phyloP scores from a whole-genome alignment of 345 rosid genomes.

The Syzygium aromaticum region DNA sequence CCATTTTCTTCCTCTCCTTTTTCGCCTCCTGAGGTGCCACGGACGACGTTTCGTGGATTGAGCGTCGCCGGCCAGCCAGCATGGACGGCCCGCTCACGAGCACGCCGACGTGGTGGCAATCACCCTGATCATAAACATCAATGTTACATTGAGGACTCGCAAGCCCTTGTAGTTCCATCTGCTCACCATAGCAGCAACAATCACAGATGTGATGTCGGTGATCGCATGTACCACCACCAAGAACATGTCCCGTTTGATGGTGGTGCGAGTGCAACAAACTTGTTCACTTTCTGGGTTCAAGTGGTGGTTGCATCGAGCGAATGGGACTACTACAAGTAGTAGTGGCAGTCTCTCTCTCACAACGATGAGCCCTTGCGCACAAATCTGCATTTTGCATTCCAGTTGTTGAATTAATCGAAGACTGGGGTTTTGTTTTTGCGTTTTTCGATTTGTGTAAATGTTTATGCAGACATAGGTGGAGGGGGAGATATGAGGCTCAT shows the following conservation, averaged over 20 bases:
- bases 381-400: not conserved
- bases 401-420: not conserved
- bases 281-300: too few species aligned
- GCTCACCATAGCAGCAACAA: slow-evolving; percentile 5
- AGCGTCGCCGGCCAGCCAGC: too few species aligned
- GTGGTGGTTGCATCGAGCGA: not conserved
- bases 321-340: too few species aligned
- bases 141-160: not conserved
- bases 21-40: too few species aligned
- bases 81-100: too few species aligned
- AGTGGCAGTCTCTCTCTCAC: too few species aligned
- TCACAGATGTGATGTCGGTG: not conserved
- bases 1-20: too few species aligned
- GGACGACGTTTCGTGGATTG: too few species aligned
- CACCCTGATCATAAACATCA: not conserved
- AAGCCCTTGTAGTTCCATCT: slow-evolving; percentile 1
- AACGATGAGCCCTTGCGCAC: too few species aligned
- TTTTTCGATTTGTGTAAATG: not conserved
- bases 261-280: too few species aligned
- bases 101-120: not conserved
- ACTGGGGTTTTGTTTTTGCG: not conserved
- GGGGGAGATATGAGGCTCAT: slow-evolving; percentile 94
- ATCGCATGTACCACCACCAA: not conserved
- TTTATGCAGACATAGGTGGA: slow-evolving; percentile 71
- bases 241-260: too few species aligned